phyloP scores from a whole-genome alignment of 148 eudicot species.

The Cornus controversa region DNA sequence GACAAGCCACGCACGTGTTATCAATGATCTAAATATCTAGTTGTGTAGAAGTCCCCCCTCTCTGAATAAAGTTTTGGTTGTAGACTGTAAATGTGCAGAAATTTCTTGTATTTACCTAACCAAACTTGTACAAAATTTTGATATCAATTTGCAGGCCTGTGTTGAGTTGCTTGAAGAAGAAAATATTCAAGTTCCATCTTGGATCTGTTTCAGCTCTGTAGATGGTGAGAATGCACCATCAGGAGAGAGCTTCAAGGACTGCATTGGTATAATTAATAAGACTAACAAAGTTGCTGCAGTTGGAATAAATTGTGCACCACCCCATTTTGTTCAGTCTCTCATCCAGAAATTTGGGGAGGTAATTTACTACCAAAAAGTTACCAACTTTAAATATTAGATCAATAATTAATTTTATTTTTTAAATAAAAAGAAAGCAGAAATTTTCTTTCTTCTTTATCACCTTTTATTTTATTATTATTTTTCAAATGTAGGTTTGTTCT shows the following conservation, averaged over 20 bases:
- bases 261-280: constrained; percentile 50
- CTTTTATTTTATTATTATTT: too few species aligned
- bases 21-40: too few species aligned
- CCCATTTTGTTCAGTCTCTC: constrained; percentile 64
- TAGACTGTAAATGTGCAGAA: too few species aligned
- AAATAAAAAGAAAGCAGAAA: background rate
- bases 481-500: too few species aligned
- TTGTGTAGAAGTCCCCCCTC: too few species aligned
- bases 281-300: constrained; percentile 54
- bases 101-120: too few species aligned
- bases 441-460: background rate
- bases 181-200: constrained; percentile 61
- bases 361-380: too few species aligned
- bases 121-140: too few species aligned
- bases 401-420: too few species aligned
- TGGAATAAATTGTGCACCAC: constrained; percentile 92
- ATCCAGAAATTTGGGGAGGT: constrained; percentile 73
- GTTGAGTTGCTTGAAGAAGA: constrained; percentile 83
- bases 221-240: constrained; percentile 80
- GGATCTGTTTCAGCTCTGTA: constrained; percentile 81
- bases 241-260: constrained; percentile 78
- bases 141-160: constrained; percentile 46
- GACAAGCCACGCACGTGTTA: too few species aligned
- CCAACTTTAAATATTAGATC: background rate
- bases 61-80: too few species aligned